Base-by-base conservation (phyloP, 139 green algal species). In the Mychonastes homosphaera region DNA sequence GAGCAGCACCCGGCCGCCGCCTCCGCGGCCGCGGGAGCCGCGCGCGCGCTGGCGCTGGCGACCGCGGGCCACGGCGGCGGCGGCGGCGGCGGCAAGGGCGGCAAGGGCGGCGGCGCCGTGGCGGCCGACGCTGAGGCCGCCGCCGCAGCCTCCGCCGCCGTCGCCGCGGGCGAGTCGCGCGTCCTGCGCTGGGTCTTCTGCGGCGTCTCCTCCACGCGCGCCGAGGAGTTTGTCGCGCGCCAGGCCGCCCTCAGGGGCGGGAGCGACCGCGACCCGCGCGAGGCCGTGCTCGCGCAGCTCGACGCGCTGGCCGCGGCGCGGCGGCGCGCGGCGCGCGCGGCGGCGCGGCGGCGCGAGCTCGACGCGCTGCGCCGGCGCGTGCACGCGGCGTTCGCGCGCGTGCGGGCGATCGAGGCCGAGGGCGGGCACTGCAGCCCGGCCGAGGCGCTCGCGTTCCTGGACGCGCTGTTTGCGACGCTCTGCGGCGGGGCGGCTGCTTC, bases 121-220 rank as follows among this genome's bases (percentile, higher is more conserved):
- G 35, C 24, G 33, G n/a, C 23, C n/a, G 48, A 30, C 49, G 45
- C 29, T 19, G 23, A 2, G 8, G 4, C 29, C 49, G 2, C 1
- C 21, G 34, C 44, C 41, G 39, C 3, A 5, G 47, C 65, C 4
- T 48, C 59, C 26, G 48, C 46, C 4, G 61, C 30, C 8, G 66
- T 30, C 12, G 53, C 46, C 8, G 56, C 21, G 4, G 56, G 23
- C 18, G 50, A 71, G 23, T 24, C 66, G 48, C 47, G 54, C 10
- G 41, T 84, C 45, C 73, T 89, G 56, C 74, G 75, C 41, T 90
- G 83, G 83, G 64, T 87, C 32, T 90, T 84, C 55, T 79, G 83
- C 62, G 77, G 75, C 27, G 69, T 90, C 39, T 74, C 71, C 2
- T 72, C 74, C 46, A 61, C 56, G 0, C 50, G 58, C 43, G 71